Evolutionary conservation across 2,329 filamentous ascomycete species (phyloP).

Genomic region (Aspergillus viridinutans): DNA sequence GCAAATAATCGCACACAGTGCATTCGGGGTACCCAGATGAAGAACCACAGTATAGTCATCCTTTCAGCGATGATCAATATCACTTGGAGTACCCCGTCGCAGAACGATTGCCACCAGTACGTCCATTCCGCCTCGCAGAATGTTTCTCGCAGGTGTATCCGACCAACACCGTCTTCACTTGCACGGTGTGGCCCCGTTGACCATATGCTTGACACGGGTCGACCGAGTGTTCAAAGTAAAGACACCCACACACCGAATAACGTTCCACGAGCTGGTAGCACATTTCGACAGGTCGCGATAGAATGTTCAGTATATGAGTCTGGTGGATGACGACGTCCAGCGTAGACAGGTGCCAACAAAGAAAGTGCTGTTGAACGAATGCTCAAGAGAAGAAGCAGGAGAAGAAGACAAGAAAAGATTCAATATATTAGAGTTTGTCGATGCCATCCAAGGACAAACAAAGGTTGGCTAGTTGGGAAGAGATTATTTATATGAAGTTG

Average conservation of each 20-base stretch:
- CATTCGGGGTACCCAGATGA: background rate
- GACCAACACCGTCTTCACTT: conserved; percentile 73
- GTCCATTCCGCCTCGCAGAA: conserved; percentile 15
- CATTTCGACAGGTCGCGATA: conserved; percentile 53
- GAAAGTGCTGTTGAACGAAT: background rate
- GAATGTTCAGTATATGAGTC: background rate
- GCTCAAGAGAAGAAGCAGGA: background rate
- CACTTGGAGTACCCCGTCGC: conserved; percentile 26
- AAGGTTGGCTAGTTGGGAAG: background rate
- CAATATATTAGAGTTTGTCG: background rate
- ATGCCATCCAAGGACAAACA: background rate
- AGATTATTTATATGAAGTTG: background rate
- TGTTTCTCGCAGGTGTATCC: conserved; percentile 72
- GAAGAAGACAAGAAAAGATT: background rate
- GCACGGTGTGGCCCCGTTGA: conserved; percentile 65
- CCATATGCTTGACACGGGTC: conserved; percentile 76
- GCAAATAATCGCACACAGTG: background rate
- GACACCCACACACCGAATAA: conserved; percentile 80
- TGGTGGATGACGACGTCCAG: background rate
- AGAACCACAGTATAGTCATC: too few relatives aligned
- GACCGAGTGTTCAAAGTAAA: conserved; percentile 82
- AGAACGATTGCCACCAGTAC: conserved; percentile 9
- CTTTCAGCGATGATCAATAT: background rate
- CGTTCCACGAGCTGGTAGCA: conserved; percentile 83
- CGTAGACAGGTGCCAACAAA: background rate